Evolutionary conservation across 2,329 filamentous ascomycete species (phyloP).

Genomic region (Claviceps africana): DNA sequence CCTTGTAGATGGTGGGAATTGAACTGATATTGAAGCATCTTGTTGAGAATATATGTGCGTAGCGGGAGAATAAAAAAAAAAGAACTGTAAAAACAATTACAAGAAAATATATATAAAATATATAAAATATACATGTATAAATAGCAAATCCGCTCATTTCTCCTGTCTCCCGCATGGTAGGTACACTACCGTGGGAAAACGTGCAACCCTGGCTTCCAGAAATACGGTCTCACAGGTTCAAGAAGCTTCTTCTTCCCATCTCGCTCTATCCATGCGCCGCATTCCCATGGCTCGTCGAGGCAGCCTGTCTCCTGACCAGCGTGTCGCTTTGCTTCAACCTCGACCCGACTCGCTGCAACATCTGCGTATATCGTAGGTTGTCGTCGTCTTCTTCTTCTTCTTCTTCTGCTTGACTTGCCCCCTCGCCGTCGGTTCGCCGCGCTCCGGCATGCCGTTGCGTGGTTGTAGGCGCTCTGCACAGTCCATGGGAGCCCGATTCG

Average conservation of each 20-base stretch:
- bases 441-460: neutral
- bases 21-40: neutral
- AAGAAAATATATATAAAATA: too few species aligned
- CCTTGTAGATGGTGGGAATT: neutral
- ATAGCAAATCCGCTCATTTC: too few species aligned
- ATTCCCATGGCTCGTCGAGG: conserved; percentile 7
- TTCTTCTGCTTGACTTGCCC: neutral
- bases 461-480: conserved; percentile 6
- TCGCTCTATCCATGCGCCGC: neutral
- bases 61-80: too few species aligned
- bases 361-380: conserved; percentile 26
- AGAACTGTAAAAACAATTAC: too few species aligned
- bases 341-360: conserved; percentile 34
- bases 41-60: neutral
- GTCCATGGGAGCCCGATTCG: neutral
- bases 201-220: too few species aligned
- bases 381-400: conserved; percentile 6
- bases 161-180: too few species aligned
- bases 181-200: neutral
- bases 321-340: conserved; percentile 19
- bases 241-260: neutral
- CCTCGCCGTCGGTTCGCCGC: neutral
- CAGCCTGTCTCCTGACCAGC: conserved; percentile 16
- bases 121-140: too few species aligned
- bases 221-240: neutral